Base-by-base conservation (phyloP, 371 early-diverging fungal genomes). In the Chytridium lagenaria region DNA sequence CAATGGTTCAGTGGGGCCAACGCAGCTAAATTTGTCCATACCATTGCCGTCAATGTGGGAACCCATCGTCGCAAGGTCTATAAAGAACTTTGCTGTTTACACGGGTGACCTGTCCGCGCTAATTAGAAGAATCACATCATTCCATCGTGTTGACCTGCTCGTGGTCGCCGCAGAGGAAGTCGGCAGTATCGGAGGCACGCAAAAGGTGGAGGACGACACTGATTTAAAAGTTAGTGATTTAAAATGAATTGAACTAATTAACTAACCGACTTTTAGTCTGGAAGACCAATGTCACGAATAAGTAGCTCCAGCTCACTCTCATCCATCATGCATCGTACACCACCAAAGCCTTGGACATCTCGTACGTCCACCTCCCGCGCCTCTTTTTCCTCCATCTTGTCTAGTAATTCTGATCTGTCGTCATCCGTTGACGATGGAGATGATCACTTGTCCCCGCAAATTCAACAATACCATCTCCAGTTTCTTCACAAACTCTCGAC, bases 61-160 rank as follows among this genome's bases (percentile, higher is more conserved):
- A 33, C 38, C 66, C 49, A 44, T 66, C 44, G 44, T 26, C 40
- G 44, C 66, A 44, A 66, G 66, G 44, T 5, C 38, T 16, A 39
- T 73, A 31, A 38, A 37, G 38, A 67, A 22, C 37, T 73, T 67
- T 33, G 73, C 68, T 23, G 65, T 73, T 30, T 73, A 68, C 65
- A 19, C 38, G 19, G 73, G 63, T 0, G 63, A 65, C 50, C 55
- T 67, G 23, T 1, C 26, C 38, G 34, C 37, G 31, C 16, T 66
- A 16, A 5, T 66, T 2, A 66, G 31, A 34, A 69, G 52, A 39
- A 31, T 73, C 38, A 49, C 52, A 23, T 28, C 37, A 26, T 36
- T 33, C 36, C 38, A 51, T 73, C 52, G 73, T 33, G 68, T 73
- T 2, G 73, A 73, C 31, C 7, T 73, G 59, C 50, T 73, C 57